Evolutionary conservation across 2,329 filamentous ascomycete species (phyloP).

Genomic region (Trichoderma atrobrunneum): DNA sequence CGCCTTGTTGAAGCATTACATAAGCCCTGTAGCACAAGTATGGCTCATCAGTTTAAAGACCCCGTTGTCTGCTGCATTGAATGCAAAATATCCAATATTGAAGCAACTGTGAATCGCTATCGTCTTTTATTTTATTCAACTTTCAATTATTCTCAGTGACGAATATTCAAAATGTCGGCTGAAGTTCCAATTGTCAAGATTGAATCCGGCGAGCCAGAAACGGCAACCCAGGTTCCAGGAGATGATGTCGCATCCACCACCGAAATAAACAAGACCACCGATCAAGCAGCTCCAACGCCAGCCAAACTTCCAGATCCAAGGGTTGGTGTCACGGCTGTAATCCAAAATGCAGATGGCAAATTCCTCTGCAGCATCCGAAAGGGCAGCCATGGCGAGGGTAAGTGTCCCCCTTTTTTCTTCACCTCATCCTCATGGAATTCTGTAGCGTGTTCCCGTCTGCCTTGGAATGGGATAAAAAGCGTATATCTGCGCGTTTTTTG

Average conservation of each 20-base stretch:
- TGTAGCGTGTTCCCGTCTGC: background rate
- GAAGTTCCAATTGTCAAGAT: no score
- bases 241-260: no score
- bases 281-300: no score
- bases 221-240: no score
- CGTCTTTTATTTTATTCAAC: no score
- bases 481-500: background rate
- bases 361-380: slow-evolving; percentile 48
- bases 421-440: background rate
- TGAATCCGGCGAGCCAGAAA: no score
- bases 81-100: background rate
- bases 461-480: background rate
- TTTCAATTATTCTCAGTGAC: no score
- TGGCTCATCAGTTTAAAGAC: background rate
- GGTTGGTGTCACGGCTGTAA: slow-evolving; percentile 49
- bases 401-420: slow-evolving; percentile 7
- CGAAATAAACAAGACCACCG: no score
- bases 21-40: background rate
- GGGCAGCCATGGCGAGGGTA: slow-evolving; percentile 50
- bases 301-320: background rate
- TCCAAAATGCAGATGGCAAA: slow-evolving; percentile 42
- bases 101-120: background rate
- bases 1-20: background rate
- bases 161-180: no score
- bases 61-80: background rate